These are phyloP conservation scores for Botrytis fabae DNA, from an alignment of 2,329 filamentous ascomycete species.

Conservation along the genomic window DNA sequence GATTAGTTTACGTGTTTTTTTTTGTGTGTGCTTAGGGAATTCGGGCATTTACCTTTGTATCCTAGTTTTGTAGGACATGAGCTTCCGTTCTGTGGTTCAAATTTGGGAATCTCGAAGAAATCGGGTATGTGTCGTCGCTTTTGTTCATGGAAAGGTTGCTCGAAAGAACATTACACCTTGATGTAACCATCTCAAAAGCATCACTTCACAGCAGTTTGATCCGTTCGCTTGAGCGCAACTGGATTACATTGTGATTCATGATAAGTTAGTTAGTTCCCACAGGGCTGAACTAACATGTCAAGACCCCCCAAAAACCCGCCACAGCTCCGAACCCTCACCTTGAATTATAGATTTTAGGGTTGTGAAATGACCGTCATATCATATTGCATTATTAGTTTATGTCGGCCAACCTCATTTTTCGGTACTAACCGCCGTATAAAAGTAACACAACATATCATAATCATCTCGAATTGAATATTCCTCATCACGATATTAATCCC, in stretches of 20 bases:
- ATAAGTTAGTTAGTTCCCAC: background rate
- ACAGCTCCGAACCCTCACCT: background rate
- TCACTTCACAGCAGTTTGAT: background rate
- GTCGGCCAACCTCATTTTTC: rapidly evolving
- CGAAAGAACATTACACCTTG: background rate
- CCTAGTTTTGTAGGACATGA: background rate
- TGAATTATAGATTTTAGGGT: background rate
- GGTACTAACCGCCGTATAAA: rapidly evolving
- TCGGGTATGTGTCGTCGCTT: background rate
- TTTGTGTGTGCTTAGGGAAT: too few relatives aligned
- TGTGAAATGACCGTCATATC: too few relatives aligned
- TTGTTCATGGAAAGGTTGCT: background rate
- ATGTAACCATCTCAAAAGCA: background rate
- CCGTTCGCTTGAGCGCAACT: background rate
- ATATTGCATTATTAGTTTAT: background rate
- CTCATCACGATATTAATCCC: background rate
- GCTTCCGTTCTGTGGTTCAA: background rate
- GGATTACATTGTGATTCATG: background rate
- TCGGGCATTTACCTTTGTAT: too few relatives aligned
- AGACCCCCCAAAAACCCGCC: background rate
- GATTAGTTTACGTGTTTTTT: background rate
- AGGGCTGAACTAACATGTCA: background rate
- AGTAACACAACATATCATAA: background rate
- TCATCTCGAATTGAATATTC: background rate
- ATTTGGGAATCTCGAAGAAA: background rate